A percentile compares a stretch with the other conserved stretches of the same genome.
Evolutionary conservation across 2,329 filamentous ascomycete genomes (phyloP).

Genomic region (Hansfordia pulvinata): DNA sequence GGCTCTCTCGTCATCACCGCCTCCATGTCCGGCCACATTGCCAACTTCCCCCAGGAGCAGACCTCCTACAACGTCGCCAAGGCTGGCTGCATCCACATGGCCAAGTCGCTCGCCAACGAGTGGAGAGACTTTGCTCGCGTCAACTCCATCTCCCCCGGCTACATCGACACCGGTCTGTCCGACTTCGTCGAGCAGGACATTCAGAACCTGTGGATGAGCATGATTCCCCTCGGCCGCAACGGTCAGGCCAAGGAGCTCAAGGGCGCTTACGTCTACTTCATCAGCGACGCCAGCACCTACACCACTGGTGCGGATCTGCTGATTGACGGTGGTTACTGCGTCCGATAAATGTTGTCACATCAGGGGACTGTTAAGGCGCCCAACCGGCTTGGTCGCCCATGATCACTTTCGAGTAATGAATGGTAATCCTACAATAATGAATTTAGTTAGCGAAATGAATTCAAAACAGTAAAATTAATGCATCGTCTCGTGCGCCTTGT

Average conservation of each 20-base stretch:
- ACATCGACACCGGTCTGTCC: slow-evolving; percentile 30
- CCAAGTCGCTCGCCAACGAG: slow-evolving; percentile 36
- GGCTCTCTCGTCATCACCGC: slow-evolving; percentile 52
- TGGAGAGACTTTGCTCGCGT: slow-evolving; percentile 50
- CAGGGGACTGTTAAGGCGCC: no score
- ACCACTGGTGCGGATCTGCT: slow-evolving; percentile 42
- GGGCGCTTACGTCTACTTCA: slow-evolving; percentile 53
- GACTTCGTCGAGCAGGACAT: slow-evolving; percentile 26
- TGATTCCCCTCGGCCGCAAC: slow-evolving; percentile 32
- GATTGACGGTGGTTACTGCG: slow-evolving; percentile 32
- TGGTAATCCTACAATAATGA: no score
- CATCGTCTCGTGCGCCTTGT: no score
- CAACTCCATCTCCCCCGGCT: slow-evolving; percentile 49
- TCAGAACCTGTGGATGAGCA: slow-evolving; percentile 17
- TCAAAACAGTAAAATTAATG: no score
- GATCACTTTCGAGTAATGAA: no score
- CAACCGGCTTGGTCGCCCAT: no score
- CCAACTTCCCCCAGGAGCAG: slow-evolving; percentile 52
- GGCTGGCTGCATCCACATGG: slow-evolving; percentile 29
- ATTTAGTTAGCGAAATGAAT: no score
- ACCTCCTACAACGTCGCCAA: slow-evolving; percentile 48
- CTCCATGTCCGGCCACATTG: slow-evolving; percentile 52
- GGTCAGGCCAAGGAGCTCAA: slow-evolving; percentile 53
- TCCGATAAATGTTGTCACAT: slow-evolving; percentile 14
- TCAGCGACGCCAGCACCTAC: slow-evolving; percentile 52